A percentile compares a stretch with the other conserved stretches of the same genome.
These are phyloP conservation scores for Backusella psychrophila DNA, from an alignment of 192 early-diverging fungal species.

Conservation along the genomic window DNA sequence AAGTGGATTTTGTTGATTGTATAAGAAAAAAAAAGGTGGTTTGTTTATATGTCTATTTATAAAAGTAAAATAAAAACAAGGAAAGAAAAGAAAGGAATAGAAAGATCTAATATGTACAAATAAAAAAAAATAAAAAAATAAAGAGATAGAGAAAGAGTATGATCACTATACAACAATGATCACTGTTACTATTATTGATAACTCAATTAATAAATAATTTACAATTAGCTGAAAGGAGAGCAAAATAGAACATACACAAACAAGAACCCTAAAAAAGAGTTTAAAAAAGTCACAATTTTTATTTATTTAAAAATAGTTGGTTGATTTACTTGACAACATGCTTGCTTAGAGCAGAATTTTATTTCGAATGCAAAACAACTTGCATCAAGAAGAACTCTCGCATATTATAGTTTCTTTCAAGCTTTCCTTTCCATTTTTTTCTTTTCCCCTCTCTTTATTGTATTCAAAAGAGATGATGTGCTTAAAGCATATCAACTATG, in stretches of 20 bases:
- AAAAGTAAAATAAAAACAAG: neutral
- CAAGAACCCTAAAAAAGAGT: neutral
- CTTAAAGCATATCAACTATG: neutral
- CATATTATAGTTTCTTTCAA: neutral
- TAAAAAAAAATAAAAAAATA: slow-evolving; percentile 2
- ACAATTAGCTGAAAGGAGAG: neutral
- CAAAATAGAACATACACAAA: neutral
- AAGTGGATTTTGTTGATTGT: neutral
- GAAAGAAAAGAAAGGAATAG: neutral
- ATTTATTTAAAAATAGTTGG: neutral
- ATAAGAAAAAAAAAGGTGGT: neutral
- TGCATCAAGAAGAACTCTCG: neutral
- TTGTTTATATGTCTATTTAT: neutral
- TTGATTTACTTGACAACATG: neutral
- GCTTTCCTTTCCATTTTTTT: neutral
- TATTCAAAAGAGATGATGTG: neutral
- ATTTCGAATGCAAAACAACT: neutral
- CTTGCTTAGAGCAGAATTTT: neutral
- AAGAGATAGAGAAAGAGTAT: neutral
- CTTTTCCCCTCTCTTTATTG: neutral
- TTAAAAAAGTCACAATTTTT: neutral
- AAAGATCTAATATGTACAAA: neutral
- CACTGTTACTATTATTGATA: neutral
- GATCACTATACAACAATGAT: neutral
- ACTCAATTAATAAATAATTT: neutral